Evolutionary conservation across 1,139 yeast genomes (phyloP), one percentile per base, ranked within the genome.

Genomic region (Petasospora rhodanensis): DNA sequence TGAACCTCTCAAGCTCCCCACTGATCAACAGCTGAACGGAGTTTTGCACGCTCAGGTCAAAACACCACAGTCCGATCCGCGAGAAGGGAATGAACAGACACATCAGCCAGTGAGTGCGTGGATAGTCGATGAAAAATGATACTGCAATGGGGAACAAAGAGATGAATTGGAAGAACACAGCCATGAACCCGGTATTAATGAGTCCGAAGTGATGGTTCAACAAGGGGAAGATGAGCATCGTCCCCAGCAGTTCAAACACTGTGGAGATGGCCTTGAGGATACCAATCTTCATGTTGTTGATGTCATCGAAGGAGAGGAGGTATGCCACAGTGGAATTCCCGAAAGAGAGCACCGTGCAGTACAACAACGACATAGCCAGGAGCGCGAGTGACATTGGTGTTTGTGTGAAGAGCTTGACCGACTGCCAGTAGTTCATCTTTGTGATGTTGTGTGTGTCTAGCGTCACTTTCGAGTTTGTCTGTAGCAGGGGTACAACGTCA

Each of bases 301-400:
- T 45, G 17, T 56, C 62, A 23, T 43, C 47, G 24, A 51, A 52
- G 0, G 49, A 35, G 4, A 59, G 40, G 14, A 60, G 38, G 26
- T 50, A 59, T 0, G 62, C 55, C 14, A 59, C 52, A 31, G 59
- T 55, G 18, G 55, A 58, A 10, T 54, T 52, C 4, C 64, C 64
- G 41, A 60, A 60, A 1, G 61, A 56, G 10, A 60, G 46, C 3
- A 60, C 64, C 0, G 64, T 60, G 30, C 56, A 43, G 40, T 60
- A 58, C 2, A 59, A 41, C n/a, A 55, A 27, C 4, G 61, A 42
- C 6, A 56, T 32, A 8, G 60, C 58, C 6, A 68, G 64, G 0
- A 62, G 73, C 5, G 78, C 76, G 4, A 62, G 54, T 35, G 70
- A 66, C 42, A 62, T 64, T 18, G 73, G 72, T n/a, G 75, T 78